phyloP scores from a whole-genome alignment of 192 early-diverging fungal species.

The Gonapodya sp. region DNA sequence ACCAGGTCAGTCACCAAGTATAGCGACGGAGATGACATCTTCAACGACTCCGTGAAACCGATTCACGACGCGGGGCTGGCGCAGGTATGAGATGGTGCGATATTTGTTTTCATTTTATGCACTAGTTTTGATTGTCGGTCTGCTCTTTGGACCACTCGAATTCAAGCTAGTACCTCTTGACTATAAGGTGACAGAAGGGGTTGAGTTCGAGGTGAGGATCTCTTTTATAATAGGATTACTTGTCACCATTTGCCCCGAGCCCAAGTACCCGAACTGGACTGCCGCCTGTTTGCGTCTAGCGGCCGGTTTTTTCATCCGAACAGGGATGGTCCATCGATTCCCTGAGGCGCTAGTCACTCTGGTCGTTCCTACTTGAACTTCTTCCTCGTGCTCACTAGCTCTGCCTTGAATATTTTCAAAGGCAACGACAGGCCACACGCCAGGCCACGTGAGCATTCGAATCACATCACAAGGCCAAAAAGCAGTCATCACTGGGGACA shows the following conservation, averaged over 20 bases:
- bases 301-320: too few species aligned
- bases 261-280: too few species aligned
- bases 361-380: too few species aligned
- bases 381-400: background rate
- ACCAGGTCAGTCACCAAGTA: background rate
- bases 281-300: too few species aligned
- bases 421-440: slow-evolving; percentile 2
- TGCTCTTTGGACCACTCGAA: too few species aligned
- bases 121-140: too few species aligned
- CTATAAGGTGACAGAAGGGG: background rate
- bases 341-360: too few species aligned
- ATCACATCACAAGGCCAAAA: background rate
- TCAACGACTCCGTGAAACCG: slow-evolving; percentile 1
- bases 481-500: slow-evolving; percentile 4
- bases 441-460: background rate
- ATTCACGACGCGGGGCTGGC: slow-evolving; percentile 4
- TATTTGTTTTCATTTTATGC: too few species aligned
- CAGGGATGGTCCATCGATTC: too few species aligned
- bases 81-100: too few species aligned
- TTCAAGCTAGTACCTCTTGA: background rate
- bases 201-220: background rate
- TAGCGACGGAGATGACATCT: slow-evolving; percentile 6
- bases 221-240: too few species aligned
- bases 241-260: too few species aligned
- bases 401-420: background rate